phyloP scores from a whole-genome alignment of 257 asterid genomes.

The Nemophila menziesii region DNA sequence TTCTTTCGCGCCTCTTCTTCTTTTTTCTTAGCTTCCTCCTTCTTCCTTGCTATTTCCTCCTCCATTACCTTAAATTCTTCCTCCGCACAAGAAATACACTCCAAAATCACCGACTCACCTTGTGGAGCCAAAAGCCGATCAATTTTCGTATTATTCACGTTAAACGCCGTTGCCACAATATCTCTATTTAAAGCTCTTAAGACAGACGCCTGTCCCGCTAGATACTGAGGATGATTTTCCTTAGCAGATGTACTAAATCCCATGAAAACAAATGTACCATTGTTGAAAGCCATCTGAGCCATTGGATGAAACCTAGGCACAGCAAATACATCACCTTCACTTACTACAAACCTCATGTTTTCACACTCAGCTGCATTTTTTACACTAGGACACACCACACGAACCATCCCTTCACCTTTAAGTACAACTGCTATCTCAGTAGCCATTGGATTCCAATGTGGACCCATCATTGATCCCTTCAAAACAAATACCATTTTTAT shows the following conservation, averaged over 20 bases:
- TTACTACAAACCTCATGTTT: conserved; percentile 35
- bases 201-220: conserved; percentile 65
- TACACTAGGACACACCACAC: conserved; percentile 36
- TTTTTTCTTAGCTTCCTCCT: conserved; percentile 21
- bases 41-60: conserved; percentile 40
- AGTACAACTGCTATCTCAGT: conserved; percentile 47
- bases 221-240: conserved; percentile 56
- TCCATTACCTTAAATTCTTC: conserved; percentile 45
- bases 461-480: conserved; percentile 95
- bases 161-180: conserved; percentile 39
- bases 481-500: background rate
- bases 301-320: conserved; percentile 66
- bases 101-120: conserved; percentile 39
- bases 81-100: conserved; percentile 72
- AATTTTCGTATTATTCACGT: conserved; percentile 24
- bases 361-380: conserved; percentile 20
- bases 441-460: conserved; percentile 89
- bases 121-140: conserved; percentile 34
- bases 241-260: conserved; percentile 45
- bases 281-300: conserved; percentile 81
- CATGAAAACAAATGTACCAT: conserved; percentile 53
- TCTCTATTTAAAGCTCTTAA: conserved; percentile 36
- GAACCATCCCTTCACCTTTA: conserved; percentile 62
- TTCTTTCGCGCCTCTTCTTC: conserved; percentile 24
- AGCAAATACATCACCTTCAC: conserved; percentile 57